A percentile compares a stretch with the other conserved stretches of the same genome.
phyloP scores from a whole-genome alignment of 2,329 filamentous ascomycete species.

The Ciborinia camelliae region DNA sequence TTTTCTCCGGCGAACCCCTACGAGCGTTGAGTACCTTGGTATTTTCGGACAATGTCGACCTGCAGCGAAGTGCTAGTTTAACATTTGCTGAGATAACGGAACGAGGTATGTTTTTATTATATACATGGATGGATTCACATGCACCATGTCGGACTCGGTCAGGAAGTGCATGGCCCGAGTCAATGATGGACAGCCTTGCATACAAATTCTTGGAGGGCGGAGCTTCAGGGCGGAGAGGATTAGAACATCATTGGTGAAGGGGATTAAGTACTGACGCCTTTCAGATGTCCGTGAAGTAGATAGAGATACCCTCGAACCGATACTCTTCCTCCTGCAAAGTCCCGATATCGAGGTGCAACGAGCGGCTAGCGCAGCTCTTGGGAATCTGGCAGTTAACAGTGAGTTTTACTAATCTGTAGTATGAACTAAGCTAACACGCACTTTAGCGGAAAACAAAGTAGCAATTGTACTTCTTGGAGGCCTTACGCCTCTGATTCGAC shows the following conservation, averaged over 20 bases:
- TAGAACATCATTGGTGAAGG: background rate
- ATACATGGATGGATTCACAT: background rate
- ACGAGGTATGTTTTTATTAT: slow-evolving; percentile 62
- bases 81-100: slow-evolving; percentile 99
- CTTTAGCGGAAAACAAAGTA: slow-evolving; percentile 93
- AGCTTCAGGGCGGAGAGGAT: background rate
- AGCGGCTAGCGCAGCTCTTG: slow-evolving; percentile 90
- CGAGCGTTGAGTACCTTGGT: slow-evolving; percentile 92
- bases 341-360: slow-evolving; percentile 95
- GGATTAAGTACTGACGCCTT: slow-evolving; percentile 24
- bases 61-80: slow-evolving; percentile 93
- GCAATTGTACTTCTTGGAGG: slow-evolving; percentile 91
- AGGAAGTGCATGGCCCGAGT: background rate
- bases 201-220: background rate
- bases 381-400: slow-evolving; percentile 97
- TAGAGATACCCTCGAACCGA: slow-evolving; percentile 90
- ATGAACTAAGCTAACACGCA: slow-evolving; percentile 41
- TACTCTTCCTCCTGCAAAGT: slow-evolving; percentile 91
- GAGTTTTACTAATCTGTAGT: slow-evolving; percentile 39
- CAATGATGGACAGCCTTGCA: background rate
- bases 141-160: background rate
- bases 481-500: slow-evolving; percentile 84
- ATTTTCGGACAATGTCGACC: slow-evolving; percentile 97
- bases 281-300: slow-evolving; percentile 95
- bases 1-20: slow-evolving; percentile 94